Evolutionary conservation across 2,329 filamentous ascomycete species (phyloP), one percentile per base, ranked within the genome.

Genomic region (Whalleya microplaca): DNA sequence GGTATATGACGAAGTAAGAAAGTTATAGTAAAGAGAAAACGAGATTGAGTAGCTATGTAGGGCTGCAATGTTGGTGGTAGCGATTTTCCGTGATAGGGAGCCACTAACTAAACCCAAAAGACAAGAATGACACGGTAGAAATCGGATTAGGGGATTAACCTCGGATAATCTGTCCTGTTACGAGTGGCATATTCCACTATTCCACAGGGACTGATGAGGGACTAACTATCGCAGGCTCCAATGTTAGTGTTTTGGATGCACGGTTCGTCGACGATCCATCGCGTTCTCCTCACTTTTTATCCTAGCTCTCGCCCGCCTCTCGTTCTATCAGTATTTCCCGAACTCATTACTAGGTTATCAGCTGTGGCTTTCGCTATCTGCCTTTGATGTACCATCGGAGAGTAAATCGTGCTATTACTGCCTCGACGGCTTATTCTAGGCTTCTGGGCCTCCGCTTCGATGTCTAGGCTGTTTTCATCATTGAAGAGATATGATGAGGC

Each of bases 401-500:
- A 16, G 32, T 3, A 7, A 16, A 37, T 40, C 20, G 12, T 54
- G 42, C 41, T 21, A 14, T 16, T 54, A 16, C 20, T 47, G 7
- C 27, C 41, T 32, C 14, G 7, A 16, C 44, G 9, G 41, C 21
- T 44, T 45, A 14, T 41, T 18, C 32, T 7, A 27, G 14, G 19
- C 29, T 23, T 49, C 21, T n/a, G 53, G 14, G 45, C 21, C 7
- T 49, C 29, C 27, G 29, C 32, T 50, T 19, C 43, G 20, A 8
- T 32, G 32, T 44, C 32, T 20, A 41, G 47, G 20, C 21, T 40
- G 21, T 27, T 51, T 21, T 23, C 32, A 43, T 20, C 16, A 47
- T 23, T 18, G n/a, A 27, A 45, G 5, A 55, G 12, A 19, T 55
- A 55, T 53, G 27, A 48, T 53, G 50, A 55, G 32, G 27, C 40